phyloP scores from a whole-genome alignment of 768 basidiomycete species.

The Coprinellus aureogranulatus region DNA sequence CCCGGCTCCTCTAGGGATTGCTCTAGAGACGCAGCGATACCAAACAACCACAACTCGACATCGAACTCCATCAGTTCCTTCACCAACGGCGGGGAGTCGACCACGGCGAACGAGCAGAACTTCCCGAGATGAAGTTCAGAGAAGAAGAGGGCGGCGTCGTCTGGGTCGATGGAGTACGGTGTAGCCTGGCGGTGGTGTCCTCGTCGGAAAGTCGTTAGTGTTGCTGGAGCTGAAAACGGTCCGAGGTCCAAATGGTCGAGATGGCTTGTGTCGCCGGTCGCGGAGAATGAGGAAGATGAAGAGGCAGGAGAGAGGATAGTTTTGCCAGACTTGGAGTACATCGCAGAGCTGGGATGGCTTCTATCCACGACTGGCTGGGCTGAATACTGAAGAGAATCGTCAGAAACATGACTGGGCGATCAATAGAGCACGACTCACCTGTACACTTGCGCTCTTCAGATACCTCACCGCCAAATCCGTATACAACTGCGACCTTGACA shows the following conservation, averaged over 20 bases:
- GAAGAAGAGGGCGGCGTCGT: neutral
- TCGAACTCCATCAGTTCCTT: constrained; percentile 1
- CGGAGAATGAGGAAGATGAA: constrained; percentile 1
- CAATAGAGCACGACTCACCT: neutral
- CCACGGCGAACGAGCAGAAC: constrained; percentile 2
- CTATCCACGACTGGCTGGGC: neutral
- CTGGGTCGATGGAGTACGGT: neutral
- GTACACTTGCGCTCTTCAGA: constrained; percentile 1
- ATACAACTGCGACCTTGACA: constrained; percentile 3
- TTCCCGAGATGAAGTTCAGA: constrained; percentile 1
- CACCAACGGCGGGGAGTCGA: neutral
- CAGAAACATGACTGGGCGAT: too few species aligned
- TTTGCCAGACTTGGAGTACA: neutral
- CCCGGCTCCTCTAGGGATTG: neutral
- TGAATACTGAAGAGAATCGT: neutral
- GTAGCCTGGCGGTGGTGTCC: neutral
- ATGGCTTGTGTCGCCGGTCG: neutral
- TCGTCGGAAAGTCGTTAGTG: neutral
- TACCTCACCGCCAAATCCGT: constrained; percentile 4
- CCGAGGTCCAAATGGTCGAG: neutral
- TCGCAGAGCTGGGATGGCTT: neutral
- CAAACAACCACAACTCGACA: constrained; percentile 3
- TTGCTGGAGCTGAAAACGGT: neutral
- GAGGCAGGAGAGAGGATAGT: neutral
- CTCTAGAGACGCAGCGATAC: constrained; percentile 1